Base-by-base conservation (phyloP, 129 eudicot species). In the Lactuca saligna region DNA sequence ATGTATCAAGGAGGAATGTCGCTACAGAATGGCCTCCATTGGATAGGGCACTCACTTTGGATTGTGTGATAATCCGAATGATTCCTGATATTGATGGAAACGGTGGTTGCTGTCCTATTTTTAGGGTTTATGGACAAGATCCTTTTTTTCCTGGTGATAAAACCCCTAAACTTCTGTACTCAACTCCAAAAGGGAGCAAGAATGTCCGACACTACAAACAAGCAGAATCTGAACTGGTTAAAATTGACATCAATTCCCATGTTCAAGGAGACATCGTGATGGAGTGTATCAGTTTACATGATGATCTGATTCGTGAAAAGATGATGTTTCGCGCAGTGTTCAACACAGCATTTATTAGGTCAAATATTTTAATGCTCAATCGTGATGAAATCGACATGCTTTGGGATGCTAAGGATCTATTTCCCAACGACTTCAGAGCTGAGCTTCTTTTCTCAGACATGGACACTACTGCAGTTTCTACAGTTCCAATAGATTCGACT, bases 371-470 rank as follows among this genome's bases (percentile, higher is more conserved):
- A 72, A 87, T 94, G 79, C 87, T 94, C 69, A 87, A 72, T 70
- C 88, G 93, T n/a, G 95, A 94, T 65, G 99, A 94, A 33, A 75
- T 94, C 50, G 97, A 94, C 81, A 78, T 80, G 48, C 70, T 85
- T 63, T 94, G 97, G 97, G 87, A 89, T 60, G 80, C 95, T 15
- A 89, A 80, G 80, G 92, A 89, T 74, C 83, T 75, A 65, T 94
- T 89, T 71, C 87, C 91, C 54, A 85, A 74, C 77, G 88, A 89
- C 74, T 94, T 94, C 75, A 83, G 93, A 75, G 87, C 87, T 53
- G 99, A 89, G 97, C 88, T 89, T 83, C 87, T 93, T 71, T 93
- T 93, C 86, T 84, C 95, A 17, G 97, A 93, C 69, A 87, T 89
- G 89, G 5, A 35, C 6, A 35, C 38, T 56, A 63, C 88, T 56